Base-by-base conservation (phyloP, 768 basidiomycete genomes). In the Dioszegia hungarica region DNA sequence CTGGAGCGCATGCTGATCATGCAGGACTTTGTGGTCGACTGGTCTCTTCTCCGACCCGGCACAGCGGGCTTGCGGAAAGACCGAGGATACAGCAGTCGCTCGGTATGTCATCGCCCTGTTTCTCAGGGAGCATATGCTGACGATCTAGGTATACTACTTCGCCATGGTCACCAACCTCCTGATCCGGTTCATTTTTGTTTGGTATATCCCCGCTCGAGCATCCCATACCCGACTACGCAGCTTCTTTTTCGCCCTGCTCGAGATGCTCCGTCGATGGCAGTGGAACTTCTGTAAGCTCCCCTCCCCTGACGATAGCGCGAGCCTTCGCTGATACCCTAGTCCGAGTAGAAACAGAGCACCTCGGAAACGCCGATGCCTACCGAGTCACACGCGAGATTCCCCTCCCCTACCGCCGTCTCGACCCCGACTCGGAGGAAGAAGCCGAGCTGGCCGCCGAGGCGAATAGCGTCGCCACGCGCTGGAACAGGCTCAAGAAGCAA, bases 341-440 rank as follows among this genome's bases (percentile, higher is more conserved):
- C 75, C 88, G 89, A 63, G 77, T 90, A 38, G 89, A 93, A 75
- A 91, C 88, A 77, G 92, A 95, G 77, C 92, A 95, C 62, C 77
- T 93, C 25, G 88, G 89, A 79, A 95, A 95, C 74, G 84, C 88
- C 75, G 89, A 90, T 80, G 90, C 91, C 66, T 94, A 90, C 74
- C 89, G 91, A 22, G 73, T 88, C 39, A 90, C 87, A 1, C 81
- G 86, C 24, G 90, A 95, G 67, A 84, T 90, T 14, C 87, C 89
- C 0, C 76, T 95, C 31, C 90, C 90, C 1, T 94, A 93, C 74
- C 82, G 85, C 43, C 75, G 77, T 3, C 55, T 62, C 28, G 66
- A 62, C 3, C 69, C 78, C 41, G 81, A 83, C 43, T 74, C 78
- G 31, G 80, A 77, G 41, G 78, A 77, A 29, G 76, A 75, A 15